These are phyloP conservation scores for Triglochin maritima DNA, from an alignment of 106 monocot species.

Conservation along the genomic window DNA sequence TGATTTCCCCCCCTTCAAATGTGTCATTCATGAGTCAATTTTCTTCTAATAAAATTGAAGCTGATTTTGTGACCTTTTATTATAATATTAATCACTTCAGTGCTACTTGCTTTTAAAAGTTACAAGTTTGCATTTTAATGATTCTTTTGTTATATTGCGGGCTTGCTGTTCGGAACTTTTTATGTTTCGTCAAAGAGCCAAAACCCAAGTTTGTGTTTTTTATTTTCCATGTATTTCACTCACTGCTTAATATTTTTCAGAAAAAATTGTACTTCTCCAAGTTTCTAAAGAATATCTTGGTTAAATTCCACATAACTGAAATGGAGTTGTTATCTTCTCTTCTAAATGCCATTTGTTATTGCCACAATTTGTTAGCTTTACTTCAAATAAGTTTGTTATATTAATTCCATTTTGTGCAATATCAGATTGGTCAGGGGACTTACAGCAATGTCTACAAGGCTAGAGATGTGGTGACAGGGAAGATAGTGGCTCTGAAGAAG, in stretches of 20 bases:
- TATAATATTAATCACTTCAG: neutral
- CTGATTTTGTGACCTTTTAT: constrained; percentile 1
- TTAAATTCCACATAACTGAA: neutral
- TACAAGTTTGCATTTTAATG: neutral
- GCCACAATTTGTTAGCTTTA: neutral
- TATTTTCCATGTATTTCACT: neutral
- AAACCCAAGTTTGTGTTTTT: neutral
- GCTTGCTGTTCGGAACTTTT: neutral
- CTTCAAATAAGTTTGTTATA: neutral
- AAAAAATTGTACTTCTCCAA: too few species aligned
- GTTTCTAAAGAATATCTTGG: neutral
- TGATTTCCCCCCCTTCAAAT: too few species aligned
- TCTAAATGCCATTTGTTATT: neutral
- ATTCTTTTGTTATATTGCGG: neutral
- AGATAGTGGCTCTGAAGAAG: constrained; percentile 79
- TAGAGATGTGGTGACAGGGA: constrained; percentile 38
- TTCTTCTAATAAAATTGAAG: neutral
- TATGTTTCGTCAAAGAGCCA: neutral
- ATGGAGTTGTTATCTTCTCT: neutral
- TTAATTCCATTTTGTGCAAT: neutral
- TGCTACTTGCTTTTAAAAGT: neutral
- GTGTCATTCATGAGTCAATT: neutral
- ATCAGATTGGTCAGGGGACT: constrained; percentile 75
- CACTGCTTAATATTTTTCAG: too few species aligned
- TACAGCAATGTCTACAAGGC: constrained; percentile 95